A percentile compares a stretch with the other conserved stretches of the same genome.
phyloP scores from a whole-genome alignment of 176 grass and related monocot genomes.

The Lolium multiflorum region DNA sequence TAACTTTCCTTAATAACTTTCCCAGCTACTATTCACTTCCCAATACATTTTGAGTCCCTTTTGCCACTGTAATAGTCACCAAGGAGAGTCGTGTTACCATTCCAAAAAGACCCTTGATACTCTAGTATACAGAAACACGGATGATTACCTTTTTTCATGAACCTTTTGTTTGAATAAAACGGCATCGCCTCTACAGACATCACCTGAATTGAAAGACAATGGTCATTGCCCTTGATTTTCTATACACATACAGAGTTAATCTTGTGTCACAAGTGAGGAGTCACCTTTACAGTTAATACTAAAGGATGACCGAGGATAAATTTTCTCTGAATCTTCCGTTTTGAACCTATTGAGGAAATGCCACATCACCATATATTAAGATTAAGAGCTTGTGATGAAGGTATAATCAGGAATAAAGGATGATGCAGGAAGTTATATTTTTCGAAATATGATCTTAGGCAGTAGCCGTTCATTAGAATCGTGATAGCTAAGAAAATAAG shows the following conservation, averaged over 20 bases:
- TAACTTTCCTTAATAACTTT: conserved; percentile 83
- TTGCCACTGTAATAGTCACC: conserved; percentile 46
- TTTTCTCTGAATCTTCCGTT: conserved; percentile 57
- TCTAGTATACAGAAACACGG: conserved; percentile 21
- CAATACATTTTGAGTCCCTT: conserved; percentile 56
- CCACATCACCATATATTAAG: neutral
- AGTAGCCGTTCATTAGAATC: neutral
- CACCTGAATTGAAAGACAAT: conserved; percentile 50
- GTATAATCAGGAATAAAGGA: conserved; percentile 12
- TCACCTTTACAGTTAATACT: conserved; percentile 73
- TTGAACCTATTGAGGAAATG: conserved; percentile 55
- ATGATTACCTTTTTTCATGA: conserved; percentile 46
- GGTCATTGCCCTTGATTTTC: conserved; percentile 7
- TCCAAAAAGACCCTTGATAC: neutral
- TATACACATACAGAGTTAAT: neutral
- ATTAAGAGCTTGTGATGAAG: neutral
- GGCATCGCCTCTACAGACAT: conserved; percentile 73
- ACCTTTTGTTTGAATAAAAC: conserved; percentile 79
- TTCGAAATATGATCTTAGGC: neutral
- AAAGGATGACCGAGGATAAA: conserved; percentile 74
- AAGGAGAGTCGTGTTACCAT: neutral
- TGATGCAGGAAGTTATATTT: neutral
- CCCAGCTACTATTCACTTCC: conserved; percentile 67
- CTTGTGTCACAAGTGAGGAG: neutral
- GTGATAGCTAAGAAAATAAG: neutral